These are phyloP conservation scores for Fusarium hainanense DNA, from an alignment of 2,329 filamentous ascomycete species.

Conservation along the genomic window DNA sequence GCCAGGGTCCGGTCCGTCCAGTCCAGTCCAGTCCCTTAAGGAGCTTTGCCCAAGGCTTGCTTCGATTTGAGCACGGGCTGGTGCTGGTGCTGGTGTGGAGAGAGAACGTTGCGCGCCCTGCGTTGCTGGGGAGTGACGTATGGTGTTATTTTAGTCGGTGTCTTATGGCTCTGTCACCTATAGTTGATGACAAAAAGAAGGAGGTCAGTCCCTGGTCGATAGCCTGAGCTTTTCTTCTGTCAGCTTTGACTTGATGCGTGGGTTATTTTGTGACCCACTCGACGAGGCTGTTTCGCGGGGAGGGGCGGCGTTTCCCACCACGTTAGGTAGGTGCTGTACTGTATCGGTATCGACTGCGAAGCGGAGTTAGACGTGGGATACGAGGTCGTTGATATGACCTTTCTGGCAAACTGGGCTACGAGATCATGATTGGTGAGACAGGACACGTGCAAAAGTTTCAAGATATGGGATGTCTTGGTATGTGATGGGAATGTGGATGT, in stretches of 20 bases:
- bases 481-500: not conserved
- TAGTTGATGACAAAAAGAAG: not conserved
- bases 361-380: conserved; percentile 2
- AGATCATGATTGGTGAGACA: conserved; percentile 34
- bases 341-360: not conserved
- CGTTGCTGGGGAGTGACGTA: conserved; percentile 44
- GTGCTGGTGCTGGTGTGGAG: conserved; percentile 22
- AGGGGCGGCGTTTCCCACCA: conserved; percentile 20
- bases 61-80: conserved; percentile 28
- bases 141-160: conserved; percentile 35
- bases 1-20: conserved; percentile 20
- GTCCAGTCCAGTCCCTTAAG: conserved; percentile 8
- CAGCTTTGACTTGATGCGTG: not conserved
- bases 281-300: conserved; percentile 42
- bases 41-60: conserved; percentile 22
- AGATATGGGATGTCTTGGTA: conserved; percentile 17
- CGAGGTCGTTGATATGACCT: conserved; percentile 9
- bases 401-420: conserved; percentile 20
- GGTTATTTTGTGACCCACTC: not conserved
- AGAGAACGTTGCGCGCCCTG: conserved; percentile 27
- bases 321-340: not conserved
- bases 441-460: not conserved
- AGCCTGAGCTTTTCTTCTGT: not conserved
- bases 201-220: not conserved
- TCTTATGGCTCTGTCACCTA: conserved; percentile 4